Base-by-base conservation (phyloP, 2,329 filamentous ascomycete species). In the Pseudocercospora crystallina region DNA sequence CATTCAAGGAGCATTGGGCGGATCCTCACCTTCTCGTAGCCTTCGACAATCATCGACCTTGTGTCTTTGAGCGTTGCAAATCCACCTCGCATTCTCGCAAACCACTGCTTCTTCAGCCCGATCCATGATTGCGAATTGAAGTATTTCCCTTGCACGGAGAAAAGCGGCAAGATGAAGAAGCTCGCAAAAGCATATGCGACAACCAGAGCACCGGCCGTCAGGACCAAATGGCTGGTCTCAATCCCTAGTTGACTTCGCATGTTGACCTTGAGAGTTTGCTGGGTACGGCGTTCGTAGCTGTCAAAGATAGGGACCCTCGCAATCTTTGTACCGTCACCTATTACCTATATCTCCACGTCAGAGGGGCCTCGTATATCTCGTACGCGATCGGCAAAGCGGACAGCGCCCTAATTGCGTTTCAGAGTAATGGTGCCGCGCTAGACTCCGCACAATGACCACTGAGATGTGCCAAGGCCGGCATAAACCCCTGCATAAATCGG, bases 41-140 rank as follows among this genome's bases (percentile, higher is more conserved):
- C 56, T 40, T 54, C 45, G 3, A 34, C 37, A 10, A 61, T 41
- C 48, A 61, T 53, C 17, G 31, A 39, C 4, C 53, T 43, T 2
- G 58, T 58, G 36, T 53, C 43, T 20, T 42, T 54, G 11, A 60
- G 42, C 5, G 51, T 47, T 1, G 44, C 35, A 10, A 58, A 45
- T 1, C 56, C 53, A 9, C 51, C 58, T 34, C 56, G 39, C 38
- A 42, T 51, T 12, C 32, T 15, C 20, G 53, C 49, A 34, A 58
- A 56, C 43, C 40, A 51, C 37, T 56, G 49, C 26, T 56, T 53
- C 47, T 53, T 56, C 15, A 53, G 13, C 17, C 56, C 55, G 15
- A 56, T 47, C 55, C 55, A 58, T 50, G 46, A 39, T 41, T 53
- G 49, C 29, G 49, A 51, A 44, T 38, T 46, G 10, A 50, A 15